Conservation (phyloP, 345 rosid species). For the Linum tenue region DNA sequence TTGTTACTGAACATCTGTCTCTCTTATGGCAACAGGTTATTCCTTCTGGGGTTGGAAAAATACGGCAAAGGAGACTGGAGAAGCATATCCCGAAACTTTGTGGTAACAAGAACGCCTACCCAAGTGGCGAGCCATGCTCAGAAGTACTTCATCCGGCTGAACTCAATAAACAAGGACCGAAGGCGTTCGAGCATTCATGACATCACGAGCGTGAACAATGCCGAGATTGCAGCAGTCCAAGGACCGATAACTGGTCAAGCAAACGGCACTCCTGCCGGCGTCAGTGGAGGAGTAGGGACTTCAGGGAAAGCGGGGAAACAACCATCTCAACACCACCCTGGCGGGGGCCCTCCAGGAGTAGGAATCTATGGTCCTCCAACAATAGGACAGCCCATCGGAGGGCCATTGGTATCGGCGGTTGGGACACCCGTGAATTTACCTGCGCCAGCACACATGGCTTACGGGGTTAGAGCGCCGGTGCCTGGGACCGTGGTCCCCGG, state of each 20-base stretch:
- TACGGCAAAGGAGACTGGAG: slow-evolving; percentile 32
- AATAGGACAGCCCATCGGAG: slow-evolving; percentile 76
- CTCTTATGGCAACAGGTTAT: slow-evolving; percentile 14
- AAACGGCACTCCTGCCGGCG: slow-evolving; percentile 42
- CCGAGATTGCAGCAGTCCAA: slow-evolving; percentile 55
- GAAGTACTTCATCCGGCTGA: slow-evolving; percentile 28
- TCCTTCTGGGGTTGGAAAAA: slow-evolving; percentile 27
- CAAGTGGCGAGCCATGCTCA: slow-evolving; percentile 33
- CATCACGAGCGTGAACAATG: slow-evolving; percentile 34
- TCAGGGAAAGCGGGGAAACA: slow-evolving; percentile 57
- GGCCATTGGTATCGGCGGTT: slow-evolving; percentile 73
- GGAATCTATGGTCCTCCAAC: slow-evolving; percentile 55
- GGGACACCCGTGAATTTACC: slow-evolving; percentile 90
- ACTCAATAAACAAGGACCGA: slow-evolving; percentile 24
- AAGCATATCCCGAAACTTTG: slow-evolving; percentile 25
- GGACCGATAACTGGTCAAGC: slow-evolving; percentile 92
- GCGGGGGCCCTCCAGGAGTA: slow-evolving; percentile 33
- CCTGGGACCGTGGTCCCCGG: slow-evolving; percentile 64
- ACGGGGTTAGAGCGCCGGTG: slow-evolving; percentile 54
- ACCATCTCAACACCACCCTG: slow-evolving; percentile 33
- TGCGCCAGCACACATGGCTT: slow-evolving; percentile 59
- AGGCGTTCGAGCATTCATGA: slow-evolving; percentile 30
- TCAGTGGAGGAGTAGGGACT: slow-evolving; percentile 9
- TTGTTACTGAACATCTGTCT: background rate
- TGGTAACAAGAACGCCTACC: slow-evolving; percentile 23